Evolutionary conservation across 352 stramenopile genomes (phyloP).

Genomic region (Globisporangium nagaii): DNA sequence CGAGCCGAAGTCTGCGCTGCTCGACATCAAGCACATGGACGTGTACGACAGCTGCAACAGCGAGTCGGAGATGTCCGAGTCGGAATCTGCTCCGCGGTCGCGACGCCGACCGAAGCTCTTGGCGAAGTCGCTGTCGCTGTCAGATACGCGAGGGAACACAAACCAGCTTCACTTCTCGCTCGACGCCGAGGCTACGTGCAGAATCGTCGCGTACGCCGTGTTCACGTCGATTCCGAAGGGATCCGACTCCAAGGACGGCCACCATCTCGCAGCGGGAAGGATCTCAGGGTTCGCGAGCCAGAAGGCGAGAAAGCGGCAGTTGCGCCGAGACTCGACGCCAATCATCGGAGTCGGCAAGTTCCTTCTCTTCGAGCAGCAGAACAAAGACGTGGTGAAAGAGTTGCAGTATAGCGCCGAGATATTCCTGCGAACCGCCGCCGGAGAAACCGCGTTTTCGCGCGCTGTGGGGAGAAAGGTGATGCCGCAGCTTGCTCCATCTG

Average conservation of each 20-base stretch:
- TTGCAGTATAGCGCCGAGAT: constrained; percentile 86
- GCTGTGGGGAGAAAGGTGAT: constrained; percentile 50
- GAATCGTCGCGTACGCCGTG: constrained; percentile 73
- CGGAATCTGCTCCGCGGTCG: constrained; percentile 31
- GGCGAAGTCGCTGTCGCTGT: constrained; percentile 15
- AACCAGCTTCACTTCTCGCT: constrained; percentile 82
- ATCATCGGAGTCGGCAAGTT: constrained; percentile 75
- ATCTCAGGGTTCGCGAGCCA: constrained; percentile 34
- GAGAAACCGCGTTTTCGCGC: constrained; percentile 71
- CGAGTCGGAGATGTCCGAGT: constrained; percentile 81
- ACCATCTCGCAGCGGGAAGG: constrained; percentile 12
- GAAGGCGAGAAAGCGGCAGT: constrained; percentile 64
- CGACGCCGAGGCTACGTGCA: constrained; percentile 74
- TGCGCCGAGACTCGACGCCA: constrained; percentile 65
- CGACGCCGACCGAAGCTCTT: constrained; percentile 16
- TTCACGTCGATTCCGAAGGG: constrained; percentile 45
- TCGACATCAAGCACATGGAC: constrained; percentile 30
- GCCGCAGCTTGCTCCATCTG: constrained; percentile 32
- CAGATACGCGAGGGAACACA: constrained; percentile 19
- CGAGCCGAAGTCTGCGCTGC: constrained; percentile 26
- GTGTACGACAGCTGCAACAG: constrained; percentile 80
- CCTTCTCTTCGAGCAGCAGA: constrained; percentile 85
- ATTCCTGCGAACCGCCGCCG: constrained; percentile 57
- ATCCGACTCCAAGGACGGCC: constrained; percentile 18
- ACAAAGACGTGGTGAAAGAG: constrained; percentile 90